A percentile compares a stretch with the other conserved stretches of the same genome.
phyloP scores from a whole-genome alignment of 257 asterid species.

The Rhazya stricta region DNA sequence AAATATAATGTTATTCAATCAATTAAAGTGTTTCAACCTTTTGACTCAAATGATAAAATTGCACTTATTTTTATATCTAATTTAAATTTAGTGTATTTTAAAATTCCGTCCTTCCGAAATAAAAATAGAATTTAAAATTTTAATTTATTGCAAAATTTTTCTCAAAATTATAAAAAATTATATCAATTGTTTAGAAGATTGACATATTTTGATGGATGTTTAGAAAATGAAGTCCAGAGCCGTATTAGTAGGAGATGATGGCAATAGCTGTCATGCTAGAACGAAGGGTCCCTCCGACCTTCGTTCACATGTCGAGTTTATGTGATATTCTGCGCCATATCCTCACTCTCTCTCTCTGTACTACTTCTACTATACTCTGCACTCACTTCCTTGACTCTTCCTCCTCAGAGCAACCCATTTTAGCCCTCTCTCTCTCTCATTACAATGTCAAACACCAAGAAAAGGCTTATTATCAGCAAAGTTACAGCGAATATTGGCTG shows the following conservation, averaged over 20 bases:
- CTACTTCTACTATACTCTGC: not conserved
- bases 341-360: not conserved
- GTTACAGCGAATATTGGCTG: conserved; percentile 55
- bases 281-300: conserved; percentile 14
- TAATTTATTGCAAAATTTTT: too few relatives aligned
- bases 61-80: too few relatives aligned
- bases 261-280: conserved; percentile 12
- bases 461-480: conserved; percentile 36
- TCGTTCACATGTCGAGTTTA: conserved; percentile 37
- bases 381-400: conserved; percentile 6
- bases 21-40: too few relatives aligned
- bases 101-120: too few relatives aligned
- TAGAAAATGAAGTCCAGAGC: too few relatives aligned
- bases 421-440: not conserved
- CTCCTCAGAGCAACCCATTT: not conserved
- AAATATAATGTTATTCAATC: too few relatives aligned
- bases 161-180: too few relatives aligned
- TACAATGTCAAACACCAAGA: conserved; percentile 45
- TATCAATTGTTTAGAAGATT: too few relatives aligned
- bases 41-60: too few relatives aligned
- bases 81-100: too few relatives aligned
- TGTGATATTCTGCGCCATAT: conserved; percentile 23
- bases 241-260: not conserved
- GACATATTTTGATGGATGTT: too few relatives aligned
- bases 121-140: too few relatives aligned